Base-by-base conservation (phyloP, 768 basidiomycete genomes). In the Lanmaoa rubissima region DNA sequence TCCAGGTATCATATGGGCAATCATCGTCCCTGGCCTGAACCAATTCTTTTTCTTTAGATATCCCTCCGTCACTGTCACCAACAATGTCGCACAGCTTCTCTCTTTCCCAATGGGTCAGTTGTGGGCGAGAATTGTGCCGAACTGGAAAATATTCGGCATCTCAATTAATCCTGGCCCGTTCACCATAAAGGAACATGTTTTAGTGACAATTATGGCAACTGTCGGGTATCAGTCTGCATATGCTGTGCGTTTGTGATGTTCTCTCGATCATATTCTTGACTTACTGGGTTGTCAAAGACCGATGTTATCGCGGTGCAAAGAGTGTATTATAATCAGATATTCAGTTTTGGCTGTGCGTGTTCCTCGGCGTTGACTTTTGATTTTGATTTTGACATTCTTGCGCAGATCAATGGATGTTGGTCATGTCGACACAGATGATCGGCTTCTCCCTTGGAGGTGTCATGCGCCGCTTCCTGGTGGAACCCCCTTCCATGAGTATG, bases 31-130 rank as follows among this genome's bases (percentile, higher is more conserved):
- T 1, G 86, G 88, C 44, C 76, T 90, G 71, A 90, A 90, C 69
- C 88, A 89, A 62, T 90, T 88, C 70, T 88, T 90, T 73, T 86
- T 79, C 70, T 82, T 89, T 66, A 80, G 87, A 13, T 89, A 82
- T 65, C 87, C 87, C 5, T 70, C 75, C 17, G 71, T 75, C 52
- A 66, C 51, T 12, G 54, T 79, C 61, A 65, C 65, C 60, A 70
- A 70, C 77, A 79, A 89, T 59, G 87, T 91, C 16, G 87, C 88
- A 2, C 88, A 90, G 64, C 77, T 93, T 14, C 71, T 92, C 26
- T 80, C 82, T 24, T 89, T 88, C 62, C 90, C 90, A 2, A 67
- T 88, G 44, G 88, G 88, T 21, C 78, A 81, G 28, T 66, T 76
- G 1, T 88, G 85, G 81, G 87, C 87, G 26, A 65, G 38, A 21